A percentile compares a stretch with the other conserved stretches of the same genome.
phyloP scores from a whole-genome alignment of 2,329 filamentous ascomycete genomes.

The Nemania sp. region DNA sequence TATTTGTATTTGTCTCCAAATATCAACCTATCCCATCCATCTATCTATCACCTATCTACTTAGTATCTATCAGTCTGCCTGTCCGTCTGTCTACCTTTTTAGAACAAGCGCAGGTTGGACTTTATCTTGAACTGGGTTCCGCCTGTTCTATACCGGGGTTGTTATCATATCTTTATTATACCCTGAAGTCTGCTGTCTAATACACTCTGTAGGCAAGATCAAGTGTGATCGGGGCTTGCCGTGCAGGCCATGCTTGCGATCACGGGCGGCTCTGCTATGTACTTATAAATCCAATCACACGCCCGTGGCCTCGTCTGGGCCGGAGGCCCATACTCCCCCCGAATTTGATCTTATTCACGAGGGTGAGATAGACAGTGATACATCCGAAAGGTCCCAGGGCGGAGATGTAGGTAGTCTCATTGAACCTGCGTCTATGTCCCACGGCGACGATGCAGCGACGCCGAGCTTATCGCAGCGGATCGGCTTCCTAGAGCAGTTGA shows the following conservation, averaged over 20 bases:
- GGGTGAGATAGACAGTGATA: background rate
- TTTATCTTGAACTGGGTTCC: background rate
- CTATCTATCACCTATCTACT: too few species aligned
- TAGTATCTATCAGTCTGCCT: too few species aligned
- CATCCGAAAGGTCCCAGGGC: background rate
- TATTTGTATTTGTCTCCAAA: background rate
- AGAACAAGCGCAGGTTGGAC: background rate
- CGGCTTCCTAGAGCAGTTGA: conserved; percentile 2
- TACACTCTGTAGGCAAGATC: conserved; percentile 20
- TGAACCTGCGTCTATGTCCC: background rate
- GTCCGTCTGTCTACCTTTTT: background rate
- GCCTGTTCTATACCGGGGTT: background rate
- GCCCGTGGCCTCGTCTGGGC: background rate
- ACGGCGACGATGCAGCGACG: background rate
- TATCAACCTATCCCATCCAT: too few species aligned
- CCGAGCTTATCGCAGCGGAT: conserved; percentile 12
- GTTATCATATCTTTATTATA: background rate
- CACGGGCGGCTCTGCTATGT: conserved; percentile 26
- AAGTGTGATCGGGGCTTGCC: conserved; percentile 28
- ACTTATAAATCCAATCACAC: conserved; percentile 19
- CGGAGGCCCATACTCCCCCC: background rate
- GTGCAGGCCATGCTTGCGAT: conserved; percentile 26
- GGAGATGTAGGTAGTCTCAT: background rate
- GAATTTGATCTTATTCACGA: background rate
- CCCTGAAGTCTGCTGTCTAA: background rate